Evolutionary conservation across 2,329 filamentous ascomycete species (phyloP).

Genomic region (Ophiostoma montium): DNA sequence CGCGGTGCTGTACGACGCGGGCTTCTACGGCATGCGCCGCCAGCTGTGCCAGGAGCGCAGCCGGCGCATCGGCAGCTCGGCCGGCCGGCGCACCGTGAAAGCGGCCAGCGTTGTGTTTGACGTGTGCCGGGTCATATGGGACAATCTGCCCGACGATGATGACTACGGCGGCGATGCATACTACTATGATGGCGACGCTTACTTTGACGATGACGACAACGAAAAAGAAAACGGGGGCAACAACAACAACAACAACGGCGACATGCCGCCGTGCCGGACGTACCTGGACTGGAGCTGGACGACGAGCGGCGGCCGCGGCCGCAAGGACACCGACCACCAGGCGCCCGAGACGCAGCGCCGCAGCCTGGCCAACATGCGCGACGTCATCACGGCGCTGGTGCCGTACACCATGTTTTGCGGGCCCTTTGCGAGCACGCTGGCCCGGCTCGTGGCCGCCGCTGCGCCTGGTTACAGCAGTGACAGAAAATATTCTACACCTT

Average conservation of each 20-base stretch:
- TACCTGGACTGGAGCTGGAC: slow-evolving; percentile 2
- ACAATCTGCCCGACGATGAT: not conserved
- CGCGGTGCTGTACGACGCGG: not conserved
- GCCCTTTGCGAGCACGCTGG: not conserved
- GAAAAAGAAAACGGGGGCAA: no score
- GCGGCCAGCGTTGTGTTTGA: not conserved
- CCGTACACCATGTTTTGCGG: slow-evolving; percentile 2
- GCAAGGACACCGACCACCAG: not conserved
- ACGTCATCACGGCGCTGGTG: not conserved
- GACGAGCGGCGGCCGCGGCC: not conserved
- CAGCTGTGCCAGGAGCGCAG: not conserved
- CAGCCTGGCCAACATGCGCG: not conserved
- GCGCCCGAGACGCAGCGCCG: not conserved
- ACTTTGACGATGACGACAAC: no score
- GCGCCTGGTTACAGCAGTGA: no score
- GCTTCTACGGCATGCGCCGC: not conserved
- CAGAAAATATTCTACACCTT: no score
- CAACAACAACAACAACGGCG: no score
- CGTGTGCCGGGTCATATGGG: not conserved
- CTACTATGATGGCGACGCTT: no score
- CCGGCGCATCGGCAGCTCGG: not conserved
- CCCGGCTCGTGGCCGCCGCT: not conserved
- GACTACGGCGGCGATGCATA: no score
- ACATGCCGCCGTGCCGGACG: not conserved
- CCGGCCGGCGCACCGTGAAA: not conserved